Conservation (phyloP, 768 basidiomycete species). For the Rhodosporidiobolus sp. region DNA sequence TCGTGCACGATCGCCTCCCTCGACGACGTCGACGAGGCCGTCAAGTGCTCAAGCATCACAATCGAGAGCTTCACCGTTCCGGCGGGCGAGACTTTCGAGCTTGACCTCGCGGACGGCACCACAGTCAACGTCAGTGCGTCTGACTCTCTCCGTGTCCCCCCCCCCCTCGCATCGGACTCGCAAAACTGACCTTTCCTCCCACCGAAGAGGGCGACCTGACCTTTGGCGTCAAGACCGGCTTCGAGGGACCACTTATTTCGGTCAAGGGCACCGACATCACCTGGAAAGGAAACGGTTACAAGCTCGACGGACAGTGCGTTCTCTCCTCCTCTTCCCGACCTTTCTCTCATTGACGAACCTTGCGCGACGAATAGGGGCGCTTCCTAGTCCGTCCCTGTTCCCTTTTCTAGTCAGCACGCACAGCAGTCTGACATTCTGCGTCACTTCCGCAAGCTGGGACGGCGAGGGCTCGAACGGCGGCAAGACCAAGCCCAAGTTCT, state of each 20-base stretch:
- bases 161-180: no score
- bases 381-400: no score
- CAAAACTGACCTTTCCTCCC: not conserved
- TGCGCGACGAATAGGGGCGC: no score
- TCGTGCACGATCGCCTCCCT: not conserved
- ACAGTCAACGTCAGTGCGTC: not conserved
- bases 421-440: no score
- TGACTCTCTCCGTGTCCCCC: no score
- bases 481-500: conserved; percentile 4
- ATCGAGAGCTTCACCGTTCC: conserved; percentile 7
- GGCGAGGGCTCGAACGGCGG: conserved; percentile 6
- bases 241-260: conserved; percentile 2
- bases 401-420: no score
- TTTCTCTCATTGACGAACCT: no score
- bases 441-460: no score
- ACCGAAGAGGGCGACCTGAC: conserved; percentile 1
- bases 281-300: conserved; percentile 1
- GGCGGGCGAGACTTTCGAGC: conserved; percentile 5
- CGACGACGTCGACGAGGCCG: not conserved
- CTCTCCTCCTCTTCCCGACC: not conserved
- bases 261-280: not conserved
- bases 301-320: not conserved
- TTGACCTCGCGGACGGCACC: not conserved
- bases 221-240: not conserved
- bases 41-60: not conserved